These are phyloP conservation scores for Aspergillus pseudoviridinutans DNA, from an alignment of 2,329 filamentous ascomycete species.

Conservation along the genomic window DNA sequence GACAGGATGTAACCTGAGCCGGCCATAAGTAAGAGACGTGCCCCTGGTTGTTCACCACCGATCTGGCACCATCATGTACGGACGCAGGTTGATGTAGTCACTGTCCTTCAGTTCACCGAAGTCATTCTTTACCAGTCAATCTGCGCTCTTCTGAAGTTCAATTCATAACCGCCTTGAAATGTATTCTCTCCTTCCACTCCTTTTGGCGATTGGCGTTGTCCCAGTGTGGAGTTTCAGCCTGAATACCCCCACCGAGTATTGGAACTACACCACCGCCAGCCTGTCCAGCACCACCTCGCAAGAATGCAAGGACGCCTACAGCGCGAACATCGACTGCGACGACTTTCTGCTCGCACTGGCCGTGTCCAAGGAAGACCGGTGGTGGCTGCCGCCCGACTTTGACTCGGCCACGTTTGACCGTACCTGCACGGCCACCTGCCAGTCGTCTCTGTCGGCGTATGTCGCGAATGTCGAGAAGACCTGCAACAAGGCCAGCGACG, in stretches of 20 bases:
- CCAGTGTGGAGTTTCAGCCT: background rate
- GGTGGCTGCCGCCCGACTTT: background rate
- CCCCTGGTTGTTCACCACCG: background rate
- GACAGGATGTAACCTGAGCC: background rate
- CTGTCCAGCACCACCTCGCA: constrained; percentile 8
- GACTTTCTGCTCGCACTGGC: constrained; percentile 4
- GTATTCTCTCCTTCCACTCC: background rate
- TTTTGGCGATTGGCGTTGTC: background rate
- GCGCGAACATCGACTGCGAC: constrained; percentile 8
- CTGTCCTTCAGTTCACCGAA: background rate
- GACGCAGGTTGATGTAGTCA: background rate
- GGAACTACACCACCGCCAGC: constrained; percentile 7
- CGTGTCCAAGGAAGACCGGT: constrained; percentile 3
- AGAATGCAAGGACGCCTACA: constrained; percentile 12
- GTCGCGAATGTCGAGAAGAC: constrained; percentile 4
- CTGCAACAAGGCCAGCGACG: constrained; percentile 4
- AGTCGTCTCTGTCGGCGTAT: constrained; percentile 4
- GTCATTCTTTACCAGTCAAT: background rate
- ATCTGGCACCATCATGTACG: background rate
- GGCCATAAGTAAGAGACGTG: background rate
- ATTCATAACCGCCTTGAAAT: background rate
- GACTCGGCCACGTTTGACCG: constrained; percentile 1
- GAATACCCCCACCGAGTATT: background rate
- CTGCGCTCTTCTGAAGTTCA: no score
- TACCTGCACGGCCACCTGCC: constrained; percentile 8